Evolutionary conservation across 176 grass and related monocot species (phyloP).

Genomic region (Aegilops tauschii): DNA sequence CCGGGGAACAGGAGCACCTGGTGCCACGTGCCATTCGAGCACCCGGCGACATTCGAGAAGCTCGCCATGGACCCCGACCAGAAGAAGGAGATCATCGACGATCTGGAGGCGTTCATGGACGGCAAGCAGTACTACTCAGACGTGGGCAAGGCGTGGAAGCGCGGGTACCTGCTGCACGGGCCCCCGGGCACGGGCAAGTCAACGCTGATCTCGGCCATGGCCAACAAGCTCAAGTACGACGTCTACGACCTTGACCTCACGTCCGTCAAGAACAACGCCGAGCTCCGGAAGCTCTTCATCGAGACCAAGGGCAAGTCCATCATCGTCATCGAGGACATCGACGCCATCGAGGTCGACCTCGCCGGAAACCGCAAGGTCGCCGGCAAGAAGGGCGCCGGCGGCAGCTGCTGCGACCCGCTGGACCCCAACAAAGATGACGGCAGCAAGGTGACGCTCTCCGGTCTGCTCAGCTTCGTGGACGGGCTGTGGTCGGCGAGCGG

Average conservation of each 20-base stretch:
- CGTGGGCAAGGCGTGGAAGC: constrained; percentile 52
- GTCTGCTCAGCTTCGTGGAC: no score
- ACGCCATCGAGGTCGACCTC: constrained; percentile 46
- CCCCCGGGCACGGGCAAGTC: constrained; percentile 54
- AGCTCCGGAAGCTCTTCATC: constrained; percentile 48
- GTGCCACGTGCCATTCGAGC: constrained; percentile 42
- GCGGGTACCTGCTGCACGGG: constrained; percentile 43
- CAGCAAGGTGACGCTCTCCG: no score
- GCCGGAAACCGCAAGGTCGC: constrained; percentile 18
- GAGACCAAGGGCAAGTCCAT: constrained; percentile 49
- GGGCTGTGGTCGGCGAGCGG: no score
- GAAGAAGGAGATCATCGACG: constrained; percentile 34
- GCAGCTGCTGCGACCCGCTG: background rate
- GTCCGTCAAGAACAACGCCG: constrained; percentile 32
- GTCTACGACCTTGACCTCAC: constrained; percentile 52
- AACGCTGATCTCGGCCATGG: constrained; percentile 43
- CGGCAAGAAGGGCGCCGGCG: background rate
- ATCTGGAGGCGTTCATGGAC: constrained; percentile 31
- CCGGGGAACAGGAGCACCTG: background rate
- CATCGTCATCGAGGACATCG: constrained; percentile 93
- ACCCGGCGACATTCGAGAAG: constrained; percentile 39
- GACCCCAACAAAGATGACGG: background rate
- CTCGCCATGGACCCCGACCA: constrained; percentile 37
- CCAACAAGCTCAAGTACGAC: constrained; percentile 41
- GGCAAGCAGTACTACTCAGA: constrained; percentile 32